Evolutionary conservation across 2,329 filamentous ascomycete species (phyloP).

Genomic region (Ophiosphaerella korrae): DNA sequence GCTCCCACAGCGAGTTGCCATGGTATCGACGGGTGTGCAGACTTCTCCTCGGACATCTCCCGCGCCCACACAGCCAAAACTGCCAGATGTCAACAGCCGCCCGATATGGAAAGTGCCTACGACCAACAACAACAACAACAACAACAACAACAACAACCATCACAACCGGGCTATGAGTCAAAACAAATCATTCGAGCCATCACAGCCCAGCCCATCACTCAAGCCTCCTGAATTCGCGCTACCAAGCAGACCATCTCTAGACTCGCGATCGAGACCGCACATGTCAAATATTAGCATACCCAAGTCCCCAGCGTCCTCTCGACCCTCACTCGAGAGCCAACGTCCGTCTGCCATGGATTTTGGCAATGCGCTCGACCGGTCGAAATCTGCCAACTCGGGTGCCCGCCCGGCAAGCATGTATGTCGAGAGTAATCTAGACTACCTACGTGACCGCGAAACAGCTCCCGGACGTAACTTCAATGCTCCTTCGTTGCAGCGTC

Average conservation of each 20-base stretch:
- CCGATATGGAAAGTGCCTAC: slow-evolving; percentile 62
- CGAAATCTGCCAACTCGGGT: slow-evolving; percentile 68
- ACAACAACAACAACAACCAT: too few species aligned
- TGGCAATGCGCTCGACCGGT: slow-evolving; percentile 61
- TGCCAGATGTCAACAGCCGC: slow-evolving; percentile 48
- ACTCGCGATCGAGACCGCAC: slow-evolving; percentile 58
- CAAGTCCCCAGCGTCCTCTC: slow-evolving; percentile 61
- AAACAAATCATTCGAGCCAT: slow-evolving; percentile 50
- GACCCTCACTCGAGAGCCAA: slow-evolving; percentile 73
- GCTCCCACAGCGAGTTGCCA: slow-evolving; percentile 55
- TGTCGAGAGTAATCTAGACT: slow-evolving; percentile 81
- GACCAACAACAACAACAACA: too few species aligned
- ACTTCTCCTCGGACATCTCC: slow-evolving; percentile 63
- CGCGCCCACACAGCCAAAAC: slow-evolving; percentile 33
- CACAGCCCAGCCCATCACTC: slow-evolving; percentile 43
- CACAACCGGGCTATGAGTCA: slow-evolving; percentile 57
- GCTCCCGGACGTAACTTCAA: slow-evolving; percentile 48
- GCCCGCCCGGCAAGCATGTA: slow-evolving; percentile 81
- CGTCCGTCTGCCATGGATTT: slow-evolving; percentile 68
- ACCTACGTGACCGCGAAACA: slow-evolving; percentile 76
- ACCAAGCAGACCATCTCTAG: slow-evolving; percentile 49
- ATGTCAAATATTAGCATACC: slow-evolving; percentile 55
- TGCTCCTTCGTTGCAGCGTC: slow-evolving; percentile 34
- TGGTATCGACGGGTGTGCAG: slow-evolving; percentile 81
- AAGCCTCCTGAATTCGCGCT: slow-evolving; percentile 47